Conservation (phyloP, 2,329 filamentous ascomycete genomes). For the Alternaria sp. region DNA sequence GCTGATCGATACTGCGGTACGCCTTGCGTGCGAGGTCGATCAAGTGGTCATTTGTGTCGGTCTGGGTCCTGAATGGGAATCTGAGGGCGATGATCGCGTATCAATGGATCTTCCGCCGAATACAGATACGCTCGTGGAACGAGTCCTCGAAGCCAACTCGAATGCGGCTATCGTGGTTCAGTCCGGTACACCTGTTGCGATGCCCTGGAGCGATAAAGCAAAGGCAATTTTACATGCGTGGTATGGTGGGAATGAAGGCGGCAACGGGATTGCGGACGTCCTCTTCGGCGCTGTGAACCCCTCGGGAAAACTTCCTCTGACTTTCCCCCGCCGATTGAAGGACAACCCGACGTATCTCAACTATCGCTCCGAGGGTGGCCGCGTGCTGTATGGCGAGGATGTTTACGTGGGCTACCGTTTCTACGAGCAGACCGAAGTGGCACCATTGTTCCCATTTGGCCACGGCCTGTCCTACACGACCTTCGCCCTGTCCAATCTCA, state of each 20-base stretch:
- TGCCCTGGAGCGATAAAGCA: slow-evolving; percentile 78
- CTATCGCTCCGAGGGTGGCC: slow-evolving; percentile 51
- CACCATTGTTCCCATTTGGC: slow-evolving; percentile 76
- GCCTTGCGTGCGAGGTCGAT: neutral
- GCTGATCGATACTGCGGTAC: slow-evolving; percentile 32
- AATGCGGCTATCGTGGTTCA: slow-evolving; percentile 83
- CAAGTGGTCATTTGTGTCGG: neutral
- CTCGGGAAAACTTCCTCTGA: slow-evolving; percentile 75
- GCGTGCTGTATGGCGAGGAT: neutral
- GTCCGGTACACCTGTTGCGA: slow-evolving; percentile 78
- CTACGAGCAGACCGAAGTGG: slow-evolving; percentile 56
- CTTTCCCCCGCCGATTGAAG: slow-evolving; percentile 65
- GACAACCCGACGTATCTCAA: slow-evolving; percentile 80
- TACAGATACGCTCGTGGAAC: slow-evolving; percentile 65
- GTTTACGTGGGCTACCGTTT: neutral
- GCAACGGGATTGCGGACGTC: slow-evolving; percentile 78
- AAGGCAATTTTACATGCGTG: slow-evolving; percentile 81
- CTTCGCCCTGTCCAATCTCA: slow-evolving; percentile 49
- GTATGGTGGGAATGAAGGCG: slow-evolving; percentile 83
- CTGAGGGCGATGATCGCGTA: slow-evolving; percentile 69
- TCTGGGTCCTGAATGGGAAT: slow-evolving; percentile 65
- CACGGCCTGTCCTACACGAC: slow-evolving; percentile 82
- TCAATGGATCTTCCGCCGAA: slow-evolving; percentile 65
- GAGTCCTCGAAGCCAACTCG: slow-evolving; percentile 68
- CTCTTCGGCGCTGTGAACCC: slow-evolving; percentile 78